Evolutionary conservation across 805 yeast genomes (phyloP), one percentile per base, ranked within the genome.

Genomic region (Candida nanaspora): DNA sequence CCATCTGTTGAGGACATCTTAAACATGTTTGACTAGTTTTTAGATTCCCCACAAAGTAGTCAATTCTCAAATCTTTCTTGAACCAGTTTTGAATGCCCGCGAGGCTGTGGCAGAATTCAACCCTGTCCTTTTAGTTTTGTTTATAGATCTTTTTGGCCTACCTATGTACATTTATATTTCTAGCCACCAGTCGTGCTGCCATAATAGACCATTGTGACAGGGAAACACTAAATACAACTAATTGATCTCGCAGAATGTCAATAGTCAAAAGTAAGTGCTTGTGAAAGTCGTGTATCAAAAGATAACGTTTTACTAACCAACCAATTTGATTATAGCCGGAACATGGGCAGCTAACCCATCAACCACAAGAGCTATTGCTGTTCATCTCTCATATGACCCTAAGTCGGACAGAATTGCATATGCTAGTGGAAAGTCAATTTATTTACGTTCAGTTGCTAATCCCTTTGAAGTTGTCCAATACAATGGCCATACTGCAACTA

Each of bases 281-380:
- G 6, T 6, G 33, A 15, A 6, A 18, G n/a, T n/a, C n/a, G n/a
- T n/a, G 18, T 29, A 15, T 15, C 9, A 29, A n/a, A n/a, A 7
- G 14, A 6, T 29, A 6, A 29, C n/a, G 7, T 16, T 6, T 8
- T 15, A 13, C 18, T 21, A 21, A 21, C 35, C 10, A 20, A 21
- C 22, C 10, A 6, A 21, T 11, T 11, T 16, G 6, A 18, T 8
- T 7, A 36, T 15, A 36, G 38, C 52, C 5, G 47, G 41, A 18
- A 62, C 68, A 8, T 71, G 75, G 61, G 86, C 95, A 2, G 88
- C 97, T 2, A 80, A 80, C 48, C 98, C 98, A 0, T 49, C 76
- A 20, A 88, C 98, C 2, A 59, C 70, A 36, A 73, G 89, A 49
- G 94, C 81, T 16, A 76, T 72, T 40, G 68, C 83, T 10, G 78